Conservation (phyloP, 306 rosid species). For the Abrus precatorius region DNA sequence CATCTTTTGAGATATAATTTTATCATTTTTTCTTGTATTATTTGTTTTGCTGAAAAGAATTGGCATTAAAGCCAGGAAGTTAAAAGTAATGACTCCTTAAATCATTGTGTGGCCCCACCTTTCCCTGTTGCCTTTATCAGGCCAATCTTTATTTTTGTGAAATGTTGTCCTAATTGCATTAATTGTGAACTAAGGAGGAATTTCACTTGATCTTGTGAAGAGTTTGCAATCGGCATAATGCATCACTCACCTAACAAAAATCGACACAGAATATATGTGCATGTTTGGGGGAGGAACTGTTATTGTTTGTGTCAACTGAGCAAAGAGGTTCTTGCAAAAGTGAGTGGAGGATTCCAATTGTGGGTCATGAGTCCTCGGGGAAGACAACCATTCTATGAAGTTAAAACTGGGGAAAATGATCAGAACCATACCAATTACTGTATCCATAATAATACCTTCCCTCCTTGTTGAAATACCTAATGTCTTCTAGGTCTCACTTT, state of each 20-base stretch:
- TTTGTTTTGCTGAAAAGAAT: slow-evolving; percentile 40
- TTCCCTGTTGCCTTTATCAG: slow-evolving; percentile 25
- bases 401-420: slow-evolving; percentile 46
- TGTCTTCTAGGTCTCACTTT: too few species aligned
- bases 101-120: slow-evolving; percentile 26
- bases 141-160: background rate
- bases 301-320: background rate
- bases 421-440: too few species aligned
- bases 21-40: slow-evolving; percentile 50
- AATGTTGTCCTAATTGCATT: background rate
- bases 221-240: slow-evolving; percentile 30
- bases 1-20: slow-evolving; percentile 33
- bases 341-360: slow-evolving; percentile 60
- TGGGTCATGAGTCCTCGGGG: slow-evolving; percentile 48
- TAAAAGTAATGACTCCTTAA: slow-evolving; percentile 9
- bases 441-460: too few species aligned
- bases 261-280: background rate
- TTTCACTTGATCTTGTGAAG: slow-evolving; percentile 1
- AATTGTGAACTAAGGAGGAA: background rate
- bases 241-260: background rate
- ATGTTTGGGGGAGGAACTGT: too few species aligned
- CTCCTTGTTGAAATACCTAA: too few species aligned
- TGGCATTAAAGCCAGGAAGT: slow-evolving; percentile 46
- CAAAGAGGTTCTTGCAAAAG: slow-evolving; percentile 53
- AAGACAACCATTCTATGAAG: slow-evolving; percentile 61